Percentiles rank a stretch among this genome's conserved stretches.
These are phyloP conservation scores for Tylopilus plumbeoviolaceoides DNA, from an alignment of 768 basidiomycete genomes.

Conservation along the genomic window DNA sequence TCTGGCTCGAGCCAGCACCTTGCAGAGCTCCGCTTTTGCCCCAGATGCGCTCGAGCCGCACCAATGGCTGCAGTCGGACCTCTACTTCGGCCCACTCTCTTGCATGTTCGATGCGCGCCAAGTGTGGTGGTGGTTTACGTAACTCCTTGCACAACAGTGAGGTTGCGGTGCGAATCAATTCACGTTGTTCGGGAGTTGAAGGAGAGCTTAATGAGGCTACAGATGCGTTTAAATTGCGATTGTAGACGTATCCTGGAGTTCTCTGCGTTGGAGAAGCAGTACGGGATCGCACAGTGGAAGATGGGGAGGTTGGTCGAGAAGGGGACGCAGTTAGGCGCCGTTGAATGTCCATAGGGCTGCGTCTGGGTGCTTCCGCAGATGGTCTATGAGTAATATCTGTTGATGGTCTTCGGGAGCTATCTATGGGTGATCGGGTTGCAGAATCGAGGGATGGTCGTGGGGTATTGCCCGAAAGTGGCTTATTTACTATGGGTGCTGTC, in stretches of 20 bases:
- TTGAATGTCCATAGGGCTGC: slow-evolving; percentile 22
- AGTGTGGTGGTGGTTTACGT: slow-evolving; percentile 53
- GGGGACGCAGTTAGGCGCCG: slow-evolving; percentile 24
- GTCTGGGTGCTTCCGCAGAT: slow-evolving; percentile 22
- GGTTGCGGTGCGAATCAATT: slow-evolving; percentile 62
- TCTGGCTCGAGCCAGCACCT: slow-evolving; percentile 42
- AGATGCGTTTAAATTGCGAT: slow-evolving; percentile 57
- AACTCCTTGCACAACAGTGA: slow-evolving; percentile 65
- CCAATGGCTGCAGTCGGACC: slow-evolving; percentile 53
- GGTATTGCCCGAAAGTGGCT: slow-evolving; percentile 25
- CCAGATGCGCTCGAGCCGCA: slow-evolving; percentile 74
- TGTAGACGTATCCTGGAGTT: slow-evolving; percentile 52
- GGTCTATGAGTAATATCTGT: slow-evolving; percentile 35
- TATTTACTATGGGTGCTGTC: slow-evolving; percentile 28
- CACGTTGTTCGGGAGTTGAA: slow-evolving; percentile 58
- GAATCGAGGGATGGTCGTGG: slow-evolving; percentile 15
- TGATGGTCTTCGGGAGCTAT: slow-evolving; percentile 35
- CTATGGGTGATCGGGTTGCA: slow-evolving; percentile 21
- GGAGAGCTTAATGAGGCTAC: slow-evolving; percentile 47
- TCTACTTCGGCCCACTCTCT: slow-evolving; percentile 78
- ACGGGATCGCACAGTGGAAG: slow-evolving; percentile 42
- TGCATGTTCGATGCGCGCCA: slow-evolving; percentile 46
- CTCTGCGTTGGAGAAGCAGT: slow-evolving; percentile 45
- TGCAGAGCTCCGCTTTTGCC: slow-evolving; percentile 50
- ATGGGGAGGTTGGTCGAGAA: slow-evolving; percentile 40